phyloP scores from a whole-genome alignment of 2,329 filamentous ascomycete genomes.

The Orbilia brochopaga region DNA sequence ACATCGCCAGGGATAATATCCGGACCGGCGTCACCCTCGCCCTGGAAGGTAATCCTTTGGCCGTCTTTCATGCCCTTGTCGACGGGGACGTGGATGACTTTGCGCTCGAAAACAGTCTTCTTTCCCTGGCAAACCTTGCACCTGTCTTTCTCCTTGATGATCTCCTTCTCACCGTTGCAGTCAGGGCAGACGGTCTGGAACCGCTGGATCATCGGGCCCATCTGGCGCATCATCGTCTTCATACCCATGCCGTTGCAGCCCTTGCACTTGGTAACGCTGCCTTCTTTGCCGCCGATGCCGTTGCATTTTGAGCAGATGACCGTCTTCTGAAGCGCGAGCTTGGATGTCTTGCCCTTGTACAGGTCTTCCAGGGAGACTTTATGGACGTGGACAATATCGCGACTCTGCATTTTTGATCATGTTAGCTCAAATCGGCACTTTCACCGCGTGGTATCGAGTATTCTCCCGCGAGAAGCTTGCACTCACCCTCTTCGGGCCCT shows the following conservation, averaged over 20 bases:
- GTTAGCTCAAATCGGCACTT: neutral
- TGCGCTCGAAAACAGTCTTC: slow-evolving; percentile 97
- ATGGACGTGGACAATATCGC: slow-evolving; percentile 97
- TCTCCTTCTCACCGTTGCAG: slow-evolving; percentile 96
- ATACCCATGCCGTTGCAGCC: slow-evolving; percentile 94
- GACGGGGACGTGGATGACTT: slow-evolving; percentile 97
- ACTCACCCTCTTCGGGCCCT: slow-evolving; percentile 71
- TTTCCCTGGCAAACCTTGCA: slow-evolving; percentile 97
- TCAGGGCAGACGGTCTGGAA: slow-evolving; percentile 99
- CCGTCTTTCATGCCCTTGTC: slow-evolving; percentile 92
- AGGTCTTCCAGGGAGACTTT: slow-evolving; percentile 98
- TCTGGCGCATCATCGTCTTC: slow-evolving; percentile 99
- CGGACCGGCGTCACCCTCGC: slow-evolving; percentile 94
- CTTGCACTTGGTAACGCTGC: slow-evolving; percentile 89
- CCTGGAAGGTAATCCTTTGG: slow-evolving; percentile 95
- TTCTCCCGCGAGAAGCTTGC: neutral
- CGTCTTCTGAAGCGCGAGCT: slow-evolving; percentile 94
- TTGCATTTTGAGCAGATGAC: slow-evolving; percentile 96
- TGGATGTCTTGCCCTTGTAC: slow-evolving; percentile 96
- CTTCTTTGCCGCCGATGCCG: slow-evolving; percentile 93
- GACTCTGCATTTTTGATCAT: slow-evolving; percentile 69
- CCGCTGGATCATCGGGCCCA: slow-evolving; percentile 99
- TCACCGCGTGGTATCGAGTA: neutral
- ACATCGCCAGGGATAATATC: slow-evolving; percentile 94
- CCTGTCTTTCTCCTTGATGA: slow-evolving; percentile 93